Percentiles rank a stretch among this genome's conserved stretches.
Conservation (phyloP, 495 filamentous ascomycete genomes). For the Penicillium nucicola region DNA sequence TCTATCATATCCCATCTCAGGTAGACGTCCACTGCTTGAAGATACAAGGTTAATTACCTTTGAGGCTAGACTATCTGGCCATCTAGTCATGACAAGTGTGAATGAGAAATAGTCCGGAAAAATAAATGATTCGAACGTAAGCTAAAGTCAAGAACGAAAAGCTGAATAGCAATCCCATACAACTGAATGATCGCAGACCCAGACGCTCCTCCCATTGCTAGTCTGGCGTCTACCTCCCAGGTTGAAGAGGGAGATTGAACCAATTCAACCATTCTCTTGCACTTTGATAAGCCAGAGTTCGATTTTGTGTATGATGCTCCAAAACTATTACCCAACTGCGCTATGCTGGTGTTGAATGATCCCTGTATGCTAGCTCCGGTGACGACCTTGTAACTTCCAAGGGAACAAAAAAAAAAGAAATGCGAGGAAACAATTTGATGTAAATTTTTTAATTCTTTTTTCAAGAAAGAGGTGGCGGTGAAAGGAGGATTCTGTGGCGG, state of each 20-base stretch:
- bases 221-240: neutral
- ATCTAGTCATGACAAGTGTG: too few species aligned
- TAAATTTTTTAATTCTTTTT: too few species aligned
- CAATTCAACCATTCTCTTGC: neutral
- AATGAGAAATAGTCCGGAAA: too few species aligned
- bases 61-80: neutral
- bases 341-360: constrained; percentile 5
- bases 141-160: neutral
- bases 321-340: neutral
- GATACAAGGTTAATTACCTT: neutral
- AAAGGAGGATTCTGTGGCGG: too few species aligned
- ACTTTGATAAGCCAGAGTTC: neutral
- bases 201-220: too few species aligned
- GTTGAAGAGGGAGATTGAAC: neutral
- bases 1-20: too few species aligned
- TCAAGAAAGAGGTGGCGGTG: neutral
- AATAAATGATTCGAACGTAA: neutral
- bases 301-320: neutral
- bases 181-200: too few species aligned
- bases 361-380: constrained; percentile 1
- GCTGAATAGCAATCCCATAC: neutral
- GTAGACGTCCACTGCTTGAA: too few species aligned
- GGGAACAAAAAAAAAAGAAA: constrained; percentile 1
- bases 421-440: neutral
- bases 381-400: too few species aligned